Base-by-base conservation (phyloP, 768 basidiomycete species). In the Psilocybe sp. region DNA sequence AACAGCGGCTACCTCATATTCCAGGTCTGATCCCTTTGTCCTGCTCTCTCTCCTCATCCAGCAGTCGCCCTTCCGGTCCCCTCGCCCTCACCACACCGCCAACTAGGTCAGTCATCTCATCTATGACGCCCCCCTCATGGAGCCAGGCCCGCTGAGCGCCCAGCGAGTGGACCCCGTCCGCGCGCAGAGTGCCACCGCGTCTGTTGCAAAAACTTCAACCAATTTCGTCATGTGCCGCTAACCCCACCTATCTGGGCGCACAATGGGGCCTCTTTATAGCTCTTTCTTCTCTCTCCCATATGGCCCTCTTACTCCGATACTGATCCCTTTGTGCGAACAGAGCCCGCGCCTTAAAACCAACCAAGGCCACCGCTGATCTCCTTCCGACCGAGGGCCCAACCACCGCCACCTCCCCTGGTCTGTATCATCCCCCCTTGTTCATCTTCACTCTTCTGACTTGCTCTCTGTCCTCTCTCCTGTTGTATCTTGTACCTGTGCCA, bases 381-480 rank as follows among this genome's bases (percentile, higher is more conserved):
- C 18, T 34, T 50, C 31, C 36, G 23, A 43, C 28, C 49, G 40
- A 19, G 33, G 36, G 58, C 55, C 46, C 45, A 45, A 49, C 46
- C 45, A 46, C 54, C 50, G 57, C 59, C 61, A 52, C 58, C 57
- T 57, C 34, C 63, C 58, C 51, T 64, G 69, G 70, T 72, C 54
- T 59, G 67, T 62, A 50, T 15, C 38, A 36, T 47, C 52, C 52
- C 47, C 49, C 35, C 41, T 52, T 49, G 41, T 52, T 50, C 20
- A 51, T 57, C 31, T 42, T 49, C 46, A 52, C 20, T 38, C 49
- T 58, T 64, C 72, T 73, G 70, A 74, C 69, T 54, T 56, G 61
- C 44, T 49, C 50, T 55, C n/a, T n/a, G n/a, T n/a, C n/a, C n/a
- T 56, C 43, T 44, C 53, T 53, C 47, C 23, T 35, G 55, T 50